Evolutionary conservation across 345 rosid species (phyloP).

Genomic region (Euphorbia peplus): DNA sequence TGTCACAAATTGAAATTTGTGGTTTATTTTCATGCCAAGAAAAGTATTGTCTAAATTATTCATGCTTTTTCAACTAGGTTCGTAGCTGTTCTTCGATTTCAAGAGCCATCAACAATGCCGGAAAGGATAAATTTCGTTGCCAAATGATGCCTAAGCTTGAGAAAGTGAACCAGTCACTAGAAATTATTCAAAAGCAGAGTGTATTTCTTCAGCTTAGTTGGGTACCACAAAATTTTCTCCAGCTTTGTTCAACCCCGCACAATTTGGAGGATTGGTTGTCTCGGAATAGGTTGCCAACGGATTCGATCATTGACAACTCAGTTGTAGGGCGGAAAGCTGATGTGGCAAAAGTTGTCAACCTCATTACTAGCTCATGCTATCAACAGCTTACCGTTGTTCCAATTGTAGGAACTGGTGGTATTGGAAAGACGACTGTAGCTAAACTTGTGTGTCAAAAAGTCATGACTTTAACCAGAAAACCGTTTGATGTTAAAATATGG

Average conservation of each 20-base stretch:
- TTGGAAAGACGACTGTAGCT: too few relatives aligned
- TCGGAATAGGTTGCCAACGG: not conserved
- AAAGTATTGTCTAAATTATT: too few relatives aligned
- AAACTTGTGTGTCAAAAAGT: too few relatives aligned
- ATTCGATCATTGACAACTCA: not conserved
- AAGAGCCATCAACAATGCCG: not conserved
- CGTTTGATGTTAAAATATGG: slow-evolving; percentile 2
- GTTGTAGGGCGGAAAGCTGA: not conserved
- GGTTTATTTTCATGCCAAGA: too few relatives aligned
- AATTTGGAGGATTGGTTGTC: not conserved
- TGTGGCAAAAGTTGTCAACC: not conserved
- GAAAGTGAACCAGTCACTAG: too few relatives aligned
- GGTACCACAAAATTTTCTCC: not conserved
- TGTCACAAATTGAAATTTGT: too few relatives aligned
- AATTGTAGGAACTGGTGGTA: slow-evolving; percentile 26
- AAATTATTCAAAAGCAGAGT: not conserved
- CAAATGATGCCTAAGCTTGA: too few relatives aligned
- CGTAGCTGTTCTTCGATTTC: not conserved
- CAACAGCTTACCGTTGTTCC: slow-evolving; percentile 6
- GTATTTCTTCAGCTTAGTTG: not conserved
- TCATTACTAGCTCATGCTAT: slow-evolving; percentile 4
- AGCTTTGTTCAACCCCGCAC: not conserved
- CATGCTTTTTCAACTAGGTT: not conserved
- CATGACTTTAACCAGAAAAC: not conserved
- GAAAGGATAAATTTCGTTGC: too few relatives aligned